Conservation (phyloP, 352 stramenopile species). For the Globisporangium cystogenes region DNA sequence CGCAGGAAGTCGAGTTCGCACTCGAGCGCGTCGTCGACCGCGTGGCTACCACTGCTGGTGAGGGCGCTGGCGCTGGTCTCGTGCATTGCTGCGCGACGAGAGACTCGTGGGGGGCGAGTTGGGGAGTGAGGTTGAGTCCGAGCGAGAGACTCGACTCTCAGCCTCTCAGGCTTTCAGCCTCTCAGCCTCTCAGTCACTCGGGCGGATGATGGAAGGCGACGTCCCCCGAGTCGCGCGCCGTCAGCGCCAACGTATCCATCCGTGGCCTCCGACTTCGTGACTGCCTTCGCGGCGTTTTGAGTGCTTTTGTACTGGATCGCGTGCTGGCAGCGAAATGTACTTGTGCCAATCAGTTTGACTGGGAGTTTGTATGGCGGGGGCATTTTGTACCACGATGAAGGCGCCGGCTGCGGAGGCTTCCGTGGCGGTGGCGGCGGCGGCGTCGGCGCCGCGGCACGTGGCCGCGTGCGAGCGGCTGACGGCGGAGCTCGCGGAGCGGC, state of each 20-base stretch:
- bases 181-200: too few species aligned
- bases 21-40: not conserved
- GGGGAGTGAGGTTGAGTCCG: too few species aligned
- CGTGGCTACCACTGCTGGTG: not conserved
- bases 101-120: slow-evolving; percentile 10
- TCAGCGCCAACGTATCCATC: too few species aligned
- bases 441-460: slow-evolving; percentile 2
- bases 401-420: not conserved
- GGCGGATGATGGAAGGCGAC: not conserved
- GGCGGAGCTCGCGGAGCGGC: slow-evolving; percentile 42
- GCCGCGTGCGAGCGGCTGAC: slow-evolving; percentile 17
- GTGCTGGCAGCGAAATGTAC: too few species aligned
- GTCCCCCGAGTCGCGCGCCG: too few species aligned
- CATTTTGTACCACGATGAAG: not conserved
- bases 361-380: not conserved
- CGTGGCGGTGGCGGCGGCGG: not conserved
- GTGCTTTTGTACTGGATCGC: too few species aligned
- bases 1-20: slow-evolving; percentile 11
- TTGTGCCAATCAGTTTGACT: not conserved
- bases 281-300: too few species aligned
- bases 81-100: slow-evolving; percentile 12
- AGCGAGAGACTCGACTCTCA: not conserved
- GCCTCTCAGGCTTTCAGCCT: too few species aligned
- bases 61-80: slow-evolving; percentile 5
- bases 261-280: too few species aligned